Evolutionary conservation across 352 stramenopile genomes (phyloP).

Genomic region (Phytophthora constricta): DNA sequence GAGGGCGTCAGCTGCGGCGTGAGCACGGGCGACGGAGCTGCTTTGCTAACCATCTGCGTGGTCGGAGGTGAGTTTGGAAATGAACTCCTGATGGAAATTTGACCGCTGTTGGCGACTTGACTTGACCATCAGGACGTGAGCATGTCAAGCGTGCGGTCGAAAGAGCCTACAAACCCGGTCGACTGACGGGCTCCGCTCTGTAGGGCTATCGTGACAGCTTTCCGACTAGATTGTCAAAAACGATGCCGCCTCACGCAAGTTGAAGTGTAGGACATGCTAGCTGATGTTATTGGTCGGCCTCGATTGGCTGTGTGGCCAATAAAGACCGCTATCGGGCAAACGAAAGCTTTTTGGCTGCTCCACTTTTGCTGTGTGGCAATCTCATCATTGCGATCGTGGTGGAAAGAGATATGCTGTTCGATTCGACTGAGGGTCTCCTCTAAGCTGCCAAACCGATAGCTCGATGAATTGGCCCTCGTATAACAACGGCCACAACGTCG

Average conservation of each 20-base stretch:
- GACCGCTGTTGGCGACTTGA: neutral
- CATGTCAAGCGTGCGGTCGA: neutral
- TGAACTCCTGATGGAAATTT: conserved; percentile 4
- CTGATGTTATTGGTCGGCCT: conserved; percentile 8
- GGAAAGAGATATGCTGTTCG: too few relatives aligned
- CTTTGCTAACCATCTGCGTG: conserved; percentile 26
- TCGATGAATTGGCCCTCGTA: too few relatives aligned
- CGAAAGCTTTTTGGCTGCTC: neutral
- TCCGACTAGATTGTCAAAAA: neutral
- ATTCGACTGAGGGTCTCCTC: too few relatives aligned
- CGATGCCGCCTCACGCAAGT: neutral
- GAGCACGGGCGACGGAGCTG: conserved; percentile 16
- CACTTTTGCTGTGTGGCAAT: neutral
- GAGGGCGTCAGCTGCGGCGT: conserved; percentile 23
- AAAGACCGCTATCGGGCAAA: neutral
- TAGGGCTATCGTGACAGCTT: neutral
- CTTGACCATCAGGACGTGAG: neutral
- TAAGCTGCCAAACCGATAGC: too few relatives aligned
- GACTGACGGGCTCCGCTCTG: neutral
- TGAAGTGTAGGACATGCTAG: conserved; percentile 16
- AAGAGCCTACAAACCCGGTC: neutral
- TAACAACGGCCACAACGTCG: too few relatives aligned
- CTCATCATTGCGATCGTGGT: too few relatives aligned
- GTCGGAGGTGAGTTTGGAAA: conserved; percentile 15
- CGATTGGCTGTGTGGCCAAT: neutral